These are phyloP conservation scores for Pholiota microspora DNA, from an alignment of 768 basidiomycete species.

Conservation along the genomic window DNA sequence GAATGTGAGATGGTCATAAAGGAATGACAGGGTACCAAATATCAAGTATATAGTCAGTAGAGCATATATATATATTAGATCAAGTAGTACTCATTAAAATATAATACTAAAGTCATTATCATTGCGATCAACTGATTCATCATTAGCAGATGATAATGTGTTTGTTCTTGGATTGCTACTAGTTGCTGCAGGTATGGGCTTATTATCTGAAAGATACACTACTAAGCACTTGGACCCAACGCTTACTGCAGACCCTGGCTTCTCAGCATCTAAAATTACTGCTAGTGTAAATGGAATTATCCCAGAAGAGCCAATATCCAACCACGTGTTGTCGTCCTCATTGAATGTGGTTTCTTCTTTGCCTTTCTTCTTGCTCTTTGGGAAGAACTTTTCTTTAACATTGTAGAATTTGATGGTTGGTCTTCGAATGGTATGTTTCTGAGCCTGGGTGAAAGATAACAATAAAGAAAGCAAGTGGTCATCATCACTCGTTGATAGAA, in stretches of 20 bases:
- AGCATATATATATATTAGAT: neutral
- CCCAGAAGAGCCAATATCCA: neutral
- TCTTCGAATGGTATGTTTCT: neutral
- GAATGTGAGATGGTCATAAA: too few relatives aligned
- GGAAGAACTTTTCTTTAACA: slow-evolving; percentile 7
- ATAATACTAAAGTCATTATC: slow-evolving; percentile 5
- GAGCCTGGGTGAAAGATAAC: slow-evolving; percentile 1
- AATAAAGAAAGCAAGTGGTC: neutral
- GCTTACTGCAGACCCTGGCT: neutral
- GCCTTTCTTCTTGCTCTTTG: neutral
- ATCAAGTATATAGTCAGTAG: neutral
- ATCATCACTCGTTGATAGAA: neutral
- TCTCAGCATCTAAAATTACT: neutral
- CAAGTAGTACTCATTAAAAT: neutral
- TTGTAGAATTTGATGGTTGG: slow-evolving; percentile 11
- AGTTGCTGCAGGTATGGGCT: neutral
- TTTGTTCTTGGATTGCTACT: neutral
- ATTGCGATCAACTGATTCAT: neutral
- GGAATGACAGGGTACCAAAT: neutral
- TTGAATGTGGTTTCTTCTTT: neutral
- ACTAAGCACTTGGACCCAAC: neutral
- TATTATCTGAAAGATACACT: neutral
- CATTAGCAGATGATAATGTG: too few relatives aligned
- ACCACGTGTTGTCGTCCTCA: slow-evolving; percentile 7
- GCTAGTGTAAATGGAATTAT: neutral